Conservation (phyloP, 2,329 filamentous ascomycete genomes). For the Triangularia verruculosa region DNA sequence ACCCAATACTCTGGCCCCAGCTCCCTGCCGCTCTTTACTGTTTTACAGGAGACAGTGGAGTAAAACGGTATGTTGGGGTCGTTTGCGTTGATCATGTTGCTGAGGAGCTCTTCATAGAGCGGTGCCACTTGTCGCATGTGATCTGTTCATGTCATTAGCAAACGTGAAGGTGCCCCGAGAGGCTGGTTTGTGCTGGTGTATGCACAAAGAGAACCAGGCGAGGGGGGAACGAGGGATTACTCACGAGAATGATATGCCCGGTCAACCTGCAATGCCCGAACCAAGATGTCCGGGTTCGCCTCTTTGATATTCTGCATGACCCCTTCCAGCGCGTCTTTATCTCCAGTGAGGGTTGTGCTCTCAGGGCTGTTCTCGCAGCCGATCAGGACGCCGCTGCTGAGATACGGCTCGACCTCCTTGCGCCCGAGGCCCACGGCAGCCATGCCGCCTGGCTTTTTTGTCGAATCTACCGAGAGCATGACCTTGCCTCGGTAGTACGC, state of each 20-base stretch:
- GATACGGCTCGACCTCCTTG: slow-evolving; percentile 24
- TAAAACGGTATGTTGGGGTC: slow-evolving; percentile 21
- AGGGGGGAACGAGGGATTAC: not conserved
- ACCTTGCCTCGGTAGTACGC: slow-evolving; percentile 41
- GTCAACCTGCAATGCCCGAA: slow-evolving; percentile 17
- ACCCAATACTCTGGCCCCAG: slow-evolving; percentile 31
- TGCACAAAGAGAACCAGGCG: too few species aligned
- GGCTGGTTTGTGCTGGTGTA: not conserved
- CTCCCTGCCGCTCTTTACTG: slow-evolving; percentile 16
- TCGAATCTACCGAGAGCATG: slow-evolving; percentile 24
- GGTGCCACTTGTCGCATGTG: not conserved
- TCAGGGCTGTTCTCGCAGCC: slow-evolving; percentile 27
- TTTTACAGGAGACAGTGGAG: slow-evolving; percentile 15
- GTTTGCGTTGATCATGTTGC: slow-evolving; percentile 5
- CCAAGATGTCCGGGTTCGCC: slow-evolving; percentile 12
- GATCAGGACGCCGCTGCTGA: slow-evolving; percentile 26
- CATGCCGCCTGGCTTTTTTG: slow-evolving; percentile 20
- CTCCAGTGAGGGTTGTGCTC: slow-evolving; percentile 30
- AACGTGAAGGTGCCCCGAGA: not conserved
- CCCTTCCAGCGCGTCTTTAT: slow-evolving; percentile 30
- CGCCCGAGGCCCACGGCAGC: slow-evolving; percentile 21
- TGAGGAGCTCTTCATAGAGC: slow-evolving; percentile 7
- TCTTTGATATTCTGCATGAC: slow-evolving; percentile 17
- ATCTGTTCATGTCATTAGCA: not conserved
- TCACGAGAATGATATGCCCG: slow-evolving; percentile 37